Evolutionary conservation across 148 eudicot species (phyloP), one percentile per base, ranked within the genome.

Genomic region (Dysphania ambrosioides): DNA sequence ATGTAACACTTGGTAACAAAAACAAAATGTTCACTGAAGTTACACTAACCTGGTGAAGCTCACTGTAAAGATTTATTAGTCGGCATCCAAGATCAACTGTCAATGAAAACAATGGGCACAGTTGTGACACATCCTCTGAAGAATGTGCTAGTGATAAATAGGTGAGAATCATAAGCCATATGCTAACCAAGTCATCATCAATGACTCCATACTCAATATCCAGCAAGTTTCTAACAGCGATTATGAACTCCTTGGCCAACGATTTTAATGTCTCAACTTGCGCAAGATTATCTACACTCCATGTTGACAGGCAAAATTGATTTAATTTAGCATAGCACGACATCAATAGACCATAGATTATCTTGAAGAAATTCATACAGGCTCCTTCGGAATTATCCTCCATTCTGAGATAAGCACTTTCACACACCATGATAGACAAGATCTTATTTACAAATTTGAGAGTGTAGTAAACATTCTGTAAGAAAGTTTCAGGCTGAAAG

Each of bases 21-120:
- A 71, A 57, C 63, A 51, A 72, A 75, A 57, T n/a, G 57, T 56
- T 71, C 26, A 56, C 11, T 51, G 57, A 49, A 55, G 5, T 58
- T 60, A 58, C 40, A 83, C 91, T 82, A 74, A 96, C 99, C 97
- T 96, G 97, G 26, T 97, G 99, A 78, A 96, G 99, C 73, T 96
- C 97, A 63, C 91, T 82, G 70, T 87, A 96, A 34, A 96, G 87
- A 63, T 86, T 83, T 76, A 92, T 76, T 58, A 92, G 78, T 78
- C 82, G 88, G 84, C 91, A 90, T n/a, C 97, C 90, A 74, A 95
- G 82, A 38, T 83, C 82, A 72, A 92, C 75, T 72, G 88, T 82
- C 82, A 70, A 86, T 58, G 85, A 72, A 80, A 76, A 79, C 55
- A 88, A 78, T 69, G 80, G 68, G 66, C 67, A 53, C 24, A 72